Base-by-base conservation (phyloP, 2,329 filamentous ascomycete species). In the Bipolaris oryzae region DNA sequence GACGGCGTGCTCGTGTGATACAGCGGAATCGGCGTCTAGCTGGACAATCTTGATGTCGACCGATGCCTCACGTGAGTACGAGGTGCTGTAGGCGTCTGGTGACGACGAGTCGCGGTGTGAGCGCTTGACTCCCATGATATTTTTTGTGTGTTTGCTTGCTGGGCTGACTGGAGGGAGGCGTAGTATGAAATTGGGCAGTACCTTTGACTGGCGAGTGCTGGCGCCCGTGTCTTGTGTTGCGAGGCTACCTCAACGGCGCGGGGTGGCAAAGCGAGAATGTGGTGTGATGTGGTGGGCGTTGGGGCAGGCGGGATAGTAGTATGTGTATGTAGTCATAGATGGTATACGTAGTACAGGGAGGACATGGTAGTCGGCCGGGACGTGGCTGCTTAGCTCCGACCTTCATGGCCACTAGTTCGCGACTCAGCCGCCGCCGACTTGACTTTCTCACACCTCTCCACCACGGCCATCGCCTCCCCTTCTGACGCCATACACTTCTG, bases 91-190 rank as follows among this genome's bases (percentile, higher is more conserved):
- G 50, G 76, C 75, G 66, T 75, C 70, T 64, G 76, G 74, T 57
- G 78, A 77, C 61, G 76, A 67, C 55, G 82, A 83, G 62, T 79
- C 79, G 75, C 79, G 77, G 74, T 84, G 80, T 75, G 81, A 80
- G 73, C 86, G 86, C 76, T 89, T 89, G 66, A 80, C 48, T 43
- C 63, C 79, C 86, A 88, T 88, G 3, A 13, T 44, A 1, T 28
- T 42, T 18, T 51, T 53, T 58, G 48, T 60, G 50, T 44, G 39
- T 43, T 18, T 51, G 53, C 57, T 50, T 60, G 50, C 42, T 41
- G 42, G 34, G 61, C 43, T 59, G 57, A 50, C 44, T 57, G 54
- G 46, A 48, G 33, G 35, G 50, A 50, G 56, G 58, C 42, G 54
- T 46, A 59, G 47, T 59, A 61, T 57, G 62, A 62, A 62, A 66